Evolutionary conservation across 2,329 filamentous ascomycete species (phyloP), one percentile per base, ranked within the genome.

Genomic region (Arthrobotrys conoides): DNA sequence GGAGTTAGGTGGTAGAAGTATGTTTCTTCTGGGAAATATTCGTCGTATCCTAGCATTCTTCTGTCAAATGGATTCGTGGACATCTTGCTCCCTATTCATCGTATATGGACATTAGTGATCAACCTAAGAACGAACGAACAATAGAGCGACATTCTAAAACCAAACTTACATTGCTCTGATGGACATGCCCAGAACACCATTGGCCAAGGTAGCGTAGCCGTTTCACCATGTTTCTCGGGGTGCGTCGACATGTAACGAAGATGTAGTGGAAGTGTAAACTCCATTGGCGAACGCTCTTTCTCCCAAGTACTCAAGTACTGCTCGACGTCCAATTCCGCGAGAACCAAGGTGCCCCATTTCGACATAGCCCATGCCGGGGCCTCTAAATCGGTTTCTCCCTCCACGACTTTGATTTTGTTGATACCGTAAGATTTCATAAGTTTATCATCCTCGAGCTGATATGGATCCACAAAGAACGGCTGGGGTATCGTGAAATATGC

Each of bases 381-480:
- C 70, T 82, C 82, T n/a, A 82, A 71, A 61, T 82, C 82, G 0
- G 81, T 81, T 27, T 82, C 81, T 1, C 82, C 82, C 30, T 71
- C 70, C 8, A 81, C 80, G 10, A 65, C 79, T 18, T 67, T 70
- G 36, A 82, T 30, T 8, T 72, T 78, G 16, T 80, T 80, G 68
- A 82, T 80, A n/a, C 76, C 78, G 9, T 81, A 80, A 5, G 79
- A 80, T 51, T 82, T 79, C 55, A 75, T 71, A 51, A 82, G 81
- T n/a, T 77, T 77, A 2, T 51, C 49, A 3, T 79, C 46, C 20
- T 80, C 76, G 4, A 82, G 80, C 24, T 82, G 82, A 44, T 82
- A 82, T 49, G 81, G 79, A 51, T 82, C 82, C 18, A 82, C 71
- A 33, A 82, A 82, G 48, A 82, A 79, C 1, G 78, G 67, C 3